A percentile compares a stretch with the other conserved stretches of the same genome.
These are phyloP conservation scores for Candida boleticola DNA, from an alignment of 805 yeast genomes.

Conservation along the genomic window DNA sequence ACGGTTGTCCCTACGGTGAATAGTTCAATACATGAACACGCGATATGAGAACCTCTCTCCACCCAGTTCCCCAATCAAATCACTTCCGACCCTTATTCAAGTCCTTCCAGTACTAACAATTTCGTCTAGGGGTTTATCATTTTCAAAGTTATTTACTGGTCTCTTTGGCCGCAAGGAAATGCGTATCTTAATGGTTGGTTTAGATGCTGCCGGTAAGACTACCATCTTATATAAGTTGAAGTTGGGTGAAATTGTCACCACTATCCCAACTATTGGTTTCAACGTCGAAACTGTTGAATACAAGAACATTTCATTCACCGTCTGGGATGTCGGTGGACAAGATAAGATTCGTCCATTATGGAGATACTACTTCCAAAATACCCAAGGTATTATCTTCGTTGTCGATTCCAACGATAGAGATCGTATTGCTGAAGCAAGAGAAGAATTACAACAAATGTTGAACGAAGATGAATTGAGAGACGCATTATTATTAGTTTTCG, in stretches of 20 bases:
- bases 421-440: constrained; percentile 97
- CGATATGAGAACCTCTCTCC: no score
- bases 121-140: constrained; percentile 90
- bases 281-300: constrained; percentile 97
- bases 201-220: constrained; percentile 98
- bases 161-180: constrained; percentile 96
- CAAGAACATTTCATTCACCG: constrained; percentile 94
- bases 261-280: constrained; percentile 96
- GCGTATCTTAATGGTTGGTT: constrained; percentile 98
- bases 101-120: no score
- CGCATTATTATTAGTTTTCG: constrained; percentile 91
- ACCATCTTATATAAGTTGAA: constrained; percentile 93
- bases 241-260: constrained; percentile 93
- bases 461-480: constrained; percentile 98
- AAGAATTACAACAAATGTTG: constrained; percentile 96
- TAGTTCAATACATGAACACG: no score
- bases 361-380: constrained; percentile 98
- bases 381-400: constrained; percentile 97
- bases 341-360: constrained; percentile 97
- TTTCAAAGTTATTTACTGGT: constrained; percentile 91
- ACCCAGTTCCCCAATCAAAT: no score
- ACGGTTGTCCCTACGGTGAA: no score
- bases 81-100: no score
- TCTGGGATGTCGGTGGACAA: constrained; percentile 99
- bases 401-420: constrained; percentile 98